phyloP scores from a whole-genome alignment of 2,329 filamentous ascomycete genomes.

The Chrysosporium queenslandicum region DNA sequence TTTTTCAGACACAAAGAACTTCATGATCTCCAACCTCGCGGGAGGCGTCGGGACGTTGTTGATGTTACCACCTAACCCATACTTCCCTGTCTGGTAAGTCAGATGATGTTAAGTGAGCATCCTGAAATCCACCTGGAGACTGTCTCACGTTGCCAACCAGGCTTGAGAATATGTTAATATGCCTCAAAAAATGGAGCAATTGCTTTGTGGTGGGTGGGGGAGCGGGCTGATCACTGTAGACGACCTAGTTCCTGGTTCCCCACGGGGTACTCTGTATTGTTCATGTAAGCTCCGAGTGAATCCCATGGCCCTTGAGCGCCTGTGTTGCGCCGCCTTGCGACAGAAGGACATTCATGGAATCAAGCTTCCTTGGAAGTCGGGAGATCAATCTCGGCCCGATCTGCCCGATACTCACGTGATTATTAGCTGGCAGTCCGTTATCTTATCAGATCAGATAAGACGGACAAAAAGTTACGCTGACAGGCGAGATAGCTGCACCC shows the following conservation, averaged over 20 bases:
- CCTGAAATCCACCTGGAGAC: not conserved
- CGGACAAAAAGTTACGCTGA: not conserved
- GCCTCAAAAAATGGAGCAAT: not conserved
- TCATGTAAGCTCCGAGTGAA: not conserved
- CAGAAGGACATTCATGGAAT: too few relatives aligned
- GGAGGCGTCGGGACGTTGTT: not conserved
- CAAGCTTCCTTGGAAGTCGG: too few relatives aligned
- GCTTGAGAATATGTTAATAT: not conserved
- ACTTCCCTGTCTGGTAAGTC: not conserved
- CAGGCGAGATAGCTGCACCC: not conserved
- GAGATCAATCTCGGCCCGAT: not conserved
- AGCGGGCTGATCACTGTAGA: not conserved
- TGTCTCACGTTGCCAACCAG: not conserved
- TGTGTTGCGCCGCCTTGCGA: too few relatives aligned
- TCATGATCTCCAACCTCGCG: not conserved
- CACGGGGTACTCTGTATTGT: not conserved
- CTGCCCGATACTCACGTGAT: not conserved
- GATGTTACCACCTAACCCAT: not conserved
- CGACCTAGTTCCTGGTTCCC: not conserved
- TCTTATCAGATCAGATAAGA: conserved; percentile 11
- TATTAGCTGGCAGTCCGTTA: too few relatives aligned
- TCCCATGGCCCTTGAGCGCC: not conserved
- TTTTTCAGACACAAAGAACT: not conserved
- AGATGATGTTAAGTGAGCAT: not conserved
- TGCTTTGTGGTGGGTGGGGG: not conserved